These are phyloP conservation scores for Taiozyma onychis DNA, from an alignment of 1,139 yeast genomes.

Conservation along the genomic window DNA sequence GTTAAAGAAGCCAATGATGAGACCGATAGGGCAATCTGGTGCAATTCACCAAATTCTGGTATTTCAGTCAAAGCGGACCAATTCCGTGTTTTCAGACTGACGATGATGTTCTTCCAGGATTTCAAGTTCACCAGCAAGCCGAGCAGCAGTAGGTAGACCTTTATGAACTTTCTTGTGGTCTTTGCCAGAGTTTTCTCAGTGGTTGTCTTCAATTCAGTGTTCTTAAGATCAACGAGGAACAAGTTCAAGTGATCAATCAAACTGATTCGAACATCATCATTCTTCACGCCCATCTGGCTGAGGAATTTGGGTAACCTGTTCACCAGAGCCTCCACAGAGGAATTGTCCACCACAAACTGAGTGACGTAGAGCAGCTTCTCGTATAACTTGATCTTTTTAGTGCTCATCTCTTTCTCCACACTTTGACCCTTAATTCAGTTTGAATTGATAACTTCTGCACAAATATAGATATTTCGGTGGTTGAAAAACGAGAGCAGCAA, in stretches of 20 bases:
- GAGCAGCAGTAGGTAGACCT: constrained; percentile 6
- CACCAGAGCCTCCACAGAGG: constrained; percentile 1
- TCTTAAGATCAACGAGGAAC: constrained; percentile 8
- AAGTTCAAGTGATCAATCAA: constrained; percentile 9
- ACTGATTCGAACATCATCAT: constrained; percentile 8
- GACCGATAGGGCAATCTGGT: neutral
- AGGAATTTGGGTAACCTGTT: constrained; percentile 3
- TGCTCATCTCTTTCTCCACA: constrained; percentile 1
- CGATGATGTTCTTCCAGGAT: neutral
- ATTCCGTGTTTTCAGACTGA: neutral
- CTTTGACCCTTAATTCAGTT: neutral
- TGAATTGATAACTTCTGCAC: neutral
- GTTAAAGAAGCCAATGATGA: constrained; percentile 1
- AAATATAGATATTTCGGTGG: neutral
- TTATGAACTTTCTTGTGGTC: constrained; percentile 1
- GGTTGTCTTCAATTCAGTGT: neutral
- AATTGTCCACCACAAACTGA: constrained; percentile 15
- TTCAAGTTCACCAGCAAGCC: constrained; percentile 5
- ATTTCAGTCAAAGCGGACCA: neutral
- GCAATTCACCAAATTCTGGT: neutral
- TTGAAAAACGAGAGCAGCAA: neutral
- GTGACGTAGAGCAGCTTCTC: constrained; percentile 9
- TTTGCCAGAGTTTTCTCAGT: neutral
- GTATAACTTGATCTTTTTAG: constrained; percentile 6
- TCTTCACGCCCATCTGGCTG: constrained; percentile 4